These are phyloP conservation scores for Penicillium maclennaniae DNA, from an alignment of 495 filamentous ascomycete genomes.

Conservation along the genomic window DNA sequence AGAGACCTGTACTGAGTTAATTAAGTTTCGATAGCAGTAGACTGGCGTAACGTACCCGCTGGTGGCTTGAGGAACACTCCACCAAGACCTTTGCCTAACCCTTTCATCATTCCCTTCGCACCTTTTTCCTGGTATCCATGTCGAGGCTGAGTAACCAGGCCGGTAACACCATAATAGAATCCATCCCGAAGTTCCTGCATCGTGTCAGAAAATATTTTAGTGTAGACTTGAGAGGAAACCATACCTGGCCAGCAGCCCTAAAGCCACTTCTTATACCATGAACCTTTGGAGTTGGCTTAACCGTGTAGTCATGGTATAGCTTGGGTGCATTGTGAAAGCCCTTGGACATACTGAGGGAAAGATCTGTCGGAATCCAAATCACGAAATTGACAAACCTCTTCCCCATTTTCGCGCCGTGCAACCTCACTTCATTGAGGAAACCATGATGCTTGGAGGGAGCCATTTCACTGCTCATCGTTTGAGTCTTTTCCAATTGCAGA, in stretches of 20 bases:
- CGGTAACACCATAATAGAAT: slow-evolving; percentile 68
- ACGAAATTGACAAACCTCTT: slow-evolving; percentile 67
- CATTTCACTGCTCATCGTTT: slow-evolving; percentile 13
- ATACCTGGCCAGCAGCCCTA: slow-evolving; percentile 61
- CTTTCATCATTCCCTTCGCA: slow-evolving; percentile 64
- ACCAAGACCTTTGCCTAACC: slow-evolving; percentile 71
- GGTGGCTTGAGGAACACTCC: slow-evolving; percentile 67
- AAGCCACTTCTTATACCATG: slow-evolving; percentile 67
- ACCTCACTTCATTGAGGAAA: slow-evolving; percentile 33
- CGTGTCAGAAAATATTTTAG: slow-evolving; percentile 43
- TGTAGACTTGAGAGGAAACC: slow-evolving; percentile 47
- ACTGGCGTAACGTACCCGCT: slow-evolving; percentile 49
- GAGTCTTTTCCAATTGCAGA: slow-evolving; percentile 10
- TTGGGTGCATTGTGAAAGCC: slow-evolving; percentile 84
- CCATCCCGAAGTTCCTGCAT: slow-evolving; percentile 61
- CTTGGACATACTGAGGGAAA: slow-evolving; percentile 70
- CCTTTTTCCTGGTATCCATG: slow-evolving; percentile 67
- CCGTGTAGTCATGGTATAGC: slow-evolving; percentile 72
- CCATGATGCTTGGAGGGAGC: slow-evolving; percentile 1
- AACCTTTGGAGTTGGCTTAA: slow-evolving; percentile 65
- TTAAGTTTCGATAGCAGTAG: background rate
- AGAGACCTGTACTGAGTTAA: slow-evolving; percentile 42
- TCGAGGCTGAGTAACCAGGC: slow-evolving; percentile 68
- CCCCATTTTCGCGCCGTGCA: slow-evolving; percentile 18
- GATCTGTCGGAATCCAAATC: slow-evolving; percentile 74